These are phyloP conservation scores for Fagopyrum tataricum DNA, from an alignment of 148 eudicot species.

Conservation along the genomic window DNA sequence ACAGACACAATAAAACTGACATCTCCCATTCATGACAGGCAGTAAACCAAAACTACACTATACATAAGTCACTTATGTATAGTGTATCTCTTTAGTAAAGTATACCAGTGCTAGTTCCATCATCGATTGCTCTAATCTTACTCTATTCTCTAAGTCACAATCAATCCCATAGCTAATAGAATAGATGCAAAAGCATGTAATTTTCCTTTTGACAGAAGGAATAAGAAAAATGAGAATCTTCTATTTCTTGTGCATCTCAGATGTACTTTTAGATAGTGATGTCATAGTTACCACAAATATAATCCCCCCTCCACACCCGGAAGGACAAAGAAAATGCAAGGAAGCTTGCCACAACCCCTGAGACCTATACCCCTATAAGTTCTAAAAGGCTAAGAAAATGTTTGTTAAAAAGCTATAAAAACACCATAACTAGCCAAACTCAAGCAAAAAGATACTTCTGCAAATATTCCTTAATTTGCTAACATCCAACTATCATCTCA, in stretches of 20 bases:
- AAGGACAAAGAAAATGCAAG: neutral
- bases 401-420: neutral
- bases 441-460: neutral
- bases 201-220: constrained; percentile 5
- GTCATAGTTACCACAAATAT: neutral
- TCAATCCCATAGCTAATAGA: constrained; percentile 2
- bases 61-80: neutral
- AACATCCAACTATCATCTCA: neutral
- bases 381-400: neutral
- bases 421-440: neutral
- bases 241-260: neutral
- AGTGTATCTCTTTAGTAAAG: constrained; percentile 9
- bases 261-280: neutral
- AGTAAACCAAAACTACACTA: neutral
- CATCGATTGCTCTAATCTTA: neutral
- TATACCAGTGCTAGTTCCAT: neutral
- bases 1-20: neutral
- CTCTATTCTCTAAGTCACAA: constrained; percentile 5
- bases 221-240: neutral
- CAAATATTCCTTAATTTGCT: neutral
- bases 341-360: neutral
- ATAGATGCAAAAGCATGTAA: neutral
- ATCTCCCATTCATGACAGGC: constrained; percentile 1
- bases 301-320: neutral
- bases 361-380: neutral